Conservation (phyloP, 148 eudicot species). For the Vaccinium myrtillus region DNA sequence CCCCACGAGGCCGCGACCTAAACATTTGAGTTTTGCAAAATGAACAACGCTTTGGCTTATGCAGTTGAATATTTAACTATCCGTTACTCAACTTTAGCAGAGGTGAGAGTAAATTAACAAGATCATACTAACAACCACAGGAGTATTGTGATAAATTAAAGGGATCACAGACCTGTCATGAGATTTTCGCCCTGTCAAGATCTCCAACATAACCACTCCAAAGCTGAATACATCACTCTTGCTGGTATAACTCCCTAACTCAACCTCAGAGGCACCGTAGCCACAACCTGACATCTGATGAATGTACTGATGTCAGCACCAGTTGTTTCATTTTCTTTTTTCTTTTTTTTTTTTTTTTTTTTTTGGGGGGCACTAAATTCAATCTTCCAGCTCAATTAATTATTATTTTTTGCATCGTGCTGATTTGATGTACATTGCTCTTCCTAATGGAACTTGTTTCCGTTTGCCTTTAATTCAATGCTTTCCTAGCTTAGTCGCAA, state of each 20-base stretch:
- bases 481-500: not conserved
- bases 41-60: not conserved
- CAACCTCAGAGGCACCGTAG: slow-evolving; percentile 94
- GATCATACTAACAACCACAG: not conserved
- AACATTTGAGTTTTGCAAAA: slow-evolving; percentile 1
- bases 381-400: not conserved
- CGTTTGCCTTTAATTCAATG: not conserved
- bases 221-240: slow-evolving; percentile 95
- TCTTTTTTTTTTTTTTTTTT: too few relatives aligned
- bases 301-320: slow-evolving; percentile 10
- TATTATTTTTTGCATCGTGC: too few relatives aligned
- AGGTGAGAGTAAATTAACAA: not conserved
- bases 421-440: not conserved
- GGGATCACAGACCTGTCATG: slow-evolving; percentile 66
- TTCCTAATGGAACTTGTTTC: not conserved
- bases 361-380: not conserved
- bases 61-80: not conserved
- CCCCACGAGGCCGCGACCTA: slow-evolving; percentile 73
- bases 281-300: slow-evolving; percentile 61
- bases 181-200: slow-evolving; percentile 81
- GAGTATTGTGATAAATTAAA: not conserved
- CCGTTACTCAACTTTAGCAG: not conserved
- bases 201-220: slow-evolving; percentile 93
- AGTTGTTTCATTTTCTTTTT: not conserved
- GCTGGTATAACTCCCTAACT: slow-evolving; percentile 66